phyloP scores from a whole-genome alignment of 768 basidiomycete species.

The Hericium alpestre region DNA sequence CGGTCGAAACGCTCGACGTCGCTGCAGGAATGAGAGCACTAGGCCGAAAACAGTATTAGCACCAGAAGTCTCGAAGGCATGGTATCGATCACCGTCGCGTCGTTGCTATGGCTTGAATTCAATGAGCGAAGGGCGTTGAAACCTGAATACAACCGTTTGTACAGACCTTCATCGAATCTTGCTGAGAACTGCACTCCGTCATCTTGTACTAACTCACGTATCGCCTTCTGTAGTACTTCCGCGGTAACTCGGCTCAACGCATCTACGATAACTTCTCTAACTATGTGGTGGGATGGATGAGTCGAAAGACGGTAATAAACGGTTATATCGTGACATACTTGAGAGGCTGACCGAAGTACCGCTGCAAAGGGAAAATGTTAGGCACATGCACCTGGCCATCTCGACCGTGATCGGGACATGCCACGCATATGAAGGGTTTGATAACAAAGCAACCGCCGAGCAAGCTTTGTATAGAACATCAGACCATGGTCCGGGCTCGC shows the following conservation, averaged over 20 bases:
- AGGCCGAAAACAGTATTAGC: too few species aligned
- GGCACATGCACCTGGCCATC: conserved; percentile 2
- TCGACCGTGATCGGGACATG: not conserved
- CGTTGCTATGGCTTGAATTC: too few species aligned
- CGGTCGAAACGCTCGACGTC: too few species aligned
- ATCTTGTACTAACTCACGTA: not conserved
- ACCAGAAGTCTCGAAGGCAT: too few species aligned
- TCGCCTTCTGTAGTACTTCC: not conserved
- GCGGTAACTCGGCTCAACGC: not conserved
- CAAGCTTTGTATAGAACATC: conserved; percentile 6
- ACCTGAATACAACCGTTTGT: too few species aligned
- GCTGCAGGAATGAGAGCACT: too few species aligned
- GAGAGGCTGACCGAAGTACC: not conserved
- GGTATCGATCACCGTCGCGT: too few species aligned
- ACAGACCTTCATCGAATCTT: not conserved
- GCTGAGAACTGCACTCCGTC: not conserved
- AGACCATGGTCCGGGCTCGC: not conserved
- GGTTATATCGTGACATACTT: not conserved
- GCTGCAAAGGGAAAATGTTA: conserved; percentile 4
- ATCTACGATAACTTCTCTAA: not conserved
- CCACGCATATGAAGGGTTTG: conserved; percentile 7
- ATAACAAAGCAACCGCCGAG: conserved; percentile 8
- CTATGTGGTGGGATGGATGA: not conserved
- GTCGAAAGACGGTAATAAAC: too few species aligned
- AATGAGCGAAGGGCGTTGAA: too few species aligned